Base-by-base conservation (phyloP, 2,329 filamentous ascomycete species). In the Microcyclospora pomicola region DNA sequence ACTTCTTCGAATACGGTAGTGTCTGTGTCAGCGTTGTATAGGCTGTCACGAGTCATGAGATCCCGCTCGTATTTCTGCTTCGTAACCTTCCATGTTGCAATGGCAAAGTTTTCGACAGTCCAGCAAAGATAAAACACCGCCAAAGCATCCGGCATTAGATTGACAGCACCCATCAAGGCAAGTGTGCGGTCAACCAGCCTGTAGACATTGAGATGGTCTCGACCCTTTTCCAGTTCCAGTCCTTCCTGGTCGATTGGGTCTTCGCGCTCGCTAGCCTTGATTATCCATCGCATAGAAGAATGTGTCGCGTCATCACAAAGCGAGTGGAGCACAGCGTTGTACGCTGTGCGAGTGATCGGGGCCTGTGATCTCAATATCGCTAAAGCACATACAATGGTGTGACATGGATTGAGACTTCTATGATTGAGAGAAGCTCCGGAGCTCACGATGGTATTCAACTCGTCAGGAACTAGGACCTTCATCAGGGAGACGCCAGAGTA, bases 401-500 rank as follows among this genome's bases (percentile, higher is more conserved):
- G 41, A 15, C 42, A 34, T 5, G 34, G 36, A 15, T 43, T 40
- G 12, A 50, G 31, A 11, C 13, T 31, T 9, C 29, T 13, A 16
- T 41, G 34, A 11, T 35, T 34, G 10, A 36, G 13, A 13, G 19
- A 24, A 24, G 19, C 19, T 24, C 19, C 7, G 4, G 19, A 24
- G 19, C 19, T 24, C 19, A 24, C 19, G 7, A 24, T 7, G 19
- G 19, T 7, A 24, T 4, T 5, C 19, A 24, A 24, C 7, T 24
- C 19, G 19, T 36, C 24, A 6, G 24, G 29, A n/a, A 34, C 15
- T 13, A 33, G 5, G 4, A 54, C 54, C 36, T 55, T 49, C 0
- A 44, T 47, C 13, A 48, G 56, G 13, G 50, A 55, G 32, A 62
- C 43, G n/a, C 41, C 51, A 31, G 64, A 58, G 33, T 64, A 59